Percentiles rank a stretch among this genome's conserved stretches.
These are phyloP conservation scores for Teunomyces gatunensis DNA, from an alignment of 805 yeast genomes.

Conservation along the genomic window DNA sequence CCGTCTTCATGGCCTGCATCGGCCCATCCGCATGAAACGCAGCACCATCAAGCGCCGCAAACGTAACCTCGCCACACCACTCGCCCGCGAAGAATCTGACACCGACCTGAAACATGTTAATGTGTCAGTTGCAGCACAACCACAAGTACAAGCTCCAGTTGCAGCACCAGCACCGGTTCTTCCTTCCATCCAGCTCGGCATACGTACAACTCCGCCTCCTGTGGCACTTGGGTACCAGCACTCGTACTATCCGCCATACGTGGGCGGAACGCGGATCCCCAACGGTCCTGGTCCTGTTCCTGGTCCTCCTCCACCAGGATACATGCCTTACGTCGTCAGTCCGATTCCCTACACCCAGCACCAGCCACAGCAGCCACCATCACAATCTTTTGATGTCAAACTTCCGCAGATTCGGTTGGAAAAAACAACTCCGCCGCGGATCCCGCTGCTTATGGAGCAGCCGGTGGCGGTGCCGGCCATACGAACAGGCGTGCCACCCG, in stretches of 20 bases:
- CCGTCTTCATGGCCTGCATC: conserved; percentile 68
- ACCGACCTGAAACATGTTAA: neutral
- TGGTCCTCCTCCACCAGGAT: conserved; percentile 34
- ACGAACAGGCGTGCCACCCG: conserved; percentile 10
- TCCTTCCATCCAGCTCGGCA: conserved; percentile 1
- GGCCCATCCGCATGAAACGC: conserved; percentile 75
- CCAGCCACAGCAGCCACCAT: neutral
- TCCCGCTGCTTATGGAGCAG: neutral
- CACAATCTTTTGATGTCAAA: conserved; percentile 5
- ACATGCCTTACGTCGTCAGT: neutral
- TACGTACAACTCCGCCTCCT: conserved; percentile 7
- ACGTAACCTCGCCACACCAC: conserved; percentile 29
- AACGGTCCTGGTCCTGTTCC: conserved; percentile 45
- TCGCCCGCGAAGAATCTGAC: conserved; percentile 1
- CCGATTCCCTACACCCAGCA: neutral
- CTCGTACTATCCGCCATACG: conserved; percentile 32
- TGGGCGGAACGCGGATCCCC: conserved; percentile 34
- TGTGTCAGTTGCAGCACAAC: neutral
- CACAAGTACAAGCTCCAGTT: neutral
- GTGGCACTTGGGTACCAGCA: conserved; percentile 5
- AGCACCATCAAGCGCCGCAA: conserved; percentile 73
- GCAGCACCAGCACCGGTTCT: neutral
- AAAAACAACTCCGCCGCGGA: neutral
- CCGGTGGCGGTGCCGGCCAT: neutral
- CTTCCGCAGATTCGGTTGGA: conserved; percentile 12